phyloP scores from a whole-genome alignment of 2,329 filamentous ascomycete species.

The Pestalotiopsis fici region DNA sequence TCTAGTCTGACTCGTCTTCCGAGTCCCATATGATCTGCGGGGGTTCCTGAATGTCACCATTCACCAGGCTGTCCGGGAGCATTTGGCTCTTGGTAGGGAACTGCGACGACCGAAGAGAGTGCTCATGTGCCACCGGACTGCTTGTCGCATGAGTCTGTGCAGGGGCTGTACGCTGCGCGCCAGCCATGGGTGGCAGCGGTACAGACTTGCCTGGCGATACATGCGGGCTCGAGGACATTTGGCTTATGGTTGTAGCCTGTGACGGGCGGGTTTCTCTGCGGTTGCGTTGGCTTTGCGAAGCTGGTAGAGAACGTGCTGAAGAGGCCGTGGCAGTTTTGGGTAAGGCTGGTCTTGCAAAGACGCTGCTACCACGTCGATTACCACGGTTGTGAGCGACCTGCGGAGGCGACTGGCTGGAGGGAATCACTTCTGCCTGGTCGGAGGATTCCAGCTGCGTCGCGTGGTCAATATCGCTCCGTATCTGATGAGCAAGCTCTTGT shows the following conservation, averaged over 20 bases:
- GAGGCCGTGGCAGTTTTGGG: constrained; percentile 7
- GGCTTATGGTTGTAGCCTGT: constrained; percentile 45
- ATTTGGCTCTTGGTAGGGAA: constrained; percentile 53
- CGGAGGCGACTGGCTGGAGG: constrained; percentile 29
- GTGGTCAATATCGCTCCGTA: constrained; percentile 45
- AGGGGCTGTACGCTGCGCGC: constrained; percentile 16
- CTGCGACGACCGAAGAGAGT: constrained; percentile 43
- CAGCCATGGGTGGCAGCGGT: constrained; percentile 16
- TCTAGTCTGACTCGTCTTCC: constrained; percentile 34
- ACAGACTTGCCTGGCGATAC: constrained; percentile 29
- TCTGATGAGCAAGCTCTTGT: constrained; percentile 53
- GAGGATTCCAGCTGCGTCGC: constrained; percentile 35
- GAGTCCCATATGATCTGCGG: constrained; percentile 44
- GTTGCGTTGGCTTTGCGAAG: constrained; percentile 16
- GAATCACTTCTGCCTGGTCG: constrained; percentile 28
- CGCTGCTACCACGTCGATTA: background rate
- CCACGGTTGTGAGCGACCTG: constrained; percentile 12
- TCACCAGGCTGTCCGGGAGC: constrained; percentile 48
- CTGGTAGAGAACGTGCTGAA: constrained; percentile 6
- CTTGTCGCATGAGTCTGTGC: constrained; percentile 13
- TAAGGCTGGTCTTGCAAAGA: constrained; percentile 9
- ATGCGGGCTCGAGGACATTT: constrained; percentile 27
- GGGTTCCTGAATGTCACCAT: constrained; percentile 37
- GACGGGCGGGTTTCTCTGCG: constrained; percentile 33
- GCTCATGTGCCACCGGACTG: constrained; percentile 19